Base-by-base conservation (phyloP, 257 asterid genomes). In the Solanum arcanum region DNA sequence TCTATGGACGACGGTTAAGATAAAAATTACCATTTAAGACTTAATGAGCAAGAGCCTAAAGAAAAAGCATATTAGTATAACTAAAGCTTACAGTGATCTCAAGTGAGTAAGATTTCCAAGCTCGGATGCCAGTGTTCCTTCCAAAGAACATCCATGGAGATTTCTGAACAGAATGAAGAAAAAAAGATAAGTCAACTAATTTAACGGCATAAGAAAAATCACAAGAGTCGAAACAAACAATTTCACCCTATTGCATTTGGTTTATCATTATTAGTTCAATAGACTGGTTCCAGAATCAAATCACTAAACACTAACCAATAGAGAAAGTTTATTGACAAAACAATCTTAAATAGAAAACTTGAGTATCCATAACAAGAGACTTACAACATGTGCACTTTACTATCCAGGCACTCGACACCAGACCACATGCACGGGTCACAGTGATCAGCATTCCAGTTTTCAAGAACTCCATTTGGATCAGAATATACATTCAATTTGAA, bases 371-470 rank as follows among this genome's bases (percentile, higher is more conserved):
- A 84, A 42, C 12, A 85, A 83, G 85, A 86, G 25, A 91, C 99
- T 94, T 92, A 97, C 99, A 97, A 87, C 86, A 70, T 86, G 88
- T 90, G 88, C 89, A 97, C 99, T 90, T 90, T 85, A 33, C 96
- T 94, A 37, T 93, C 96, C 60, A 89, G 73, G 86, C 99, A 97
- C 78, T 88, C 91, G 52, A 97, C 88, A 56, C 99, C 99, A 3
- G 90, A 89, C 99, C 99, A 97, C 90, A 83, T 84, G 90, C 99
- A 97, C 1, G 98, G 98, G 86, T 93, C 92, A 85, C 88, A 87
- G 59, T 95, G 96, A 87, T 88, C 77, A 25, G 93, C 87, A 85
- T 92, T 91, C 99, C 99, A 97, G 88, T 93, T 89, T 31, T 89
- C 91, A 87, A 97, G 91, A 88, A 91, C 93, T 31, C 94, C 93